Evolutionary conservation across 768 basidiomycete species (phyloP), one percentile per base, ranked within the genome.

Genomic region (Phanerodontia chrysosporium): DNA sequence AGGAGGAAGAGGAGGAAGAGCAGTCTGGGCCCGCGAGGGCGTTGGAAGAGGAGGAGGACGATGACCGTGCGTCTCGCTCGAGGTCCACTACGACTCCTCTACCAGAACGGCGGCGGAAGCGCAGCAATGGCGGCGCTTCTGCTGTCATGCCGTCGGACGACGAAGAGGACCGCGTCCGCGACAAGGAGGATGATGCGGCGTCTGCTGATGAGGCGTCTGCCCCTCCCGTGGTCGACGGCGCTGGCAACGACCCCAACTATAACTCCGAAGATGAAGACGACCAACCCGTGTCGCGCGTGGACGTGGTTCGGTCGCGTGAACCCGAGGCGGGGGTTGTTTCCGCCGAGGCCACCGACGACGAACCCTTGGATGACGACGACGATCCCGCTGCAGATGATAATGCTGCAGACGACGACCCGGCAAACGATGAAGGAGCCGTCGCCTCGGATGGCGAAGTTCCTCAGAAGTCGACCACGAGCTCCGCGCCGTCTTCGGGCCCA

Each of bases 1-100:
- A 74, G 54, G 80, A 81, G 58, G 79, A 81, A 58, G 82, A 79
- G 51, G 81, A 82, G 53, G 77, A 79, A 61, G 73, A 73, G 51
- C 71, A 74, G 57, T 69, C 76, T 2, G 74, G 76, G 16, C 78
- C 79, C 9, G 81, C 82, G 2, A 71, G 75, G 55, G 78, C 80
- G 32, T 82, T 83, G 80, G 83, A 87, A 60, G 85, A 87, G 64
- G 86, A 88, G 55, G 84, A 85, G 53, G 78, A 74, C 27, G 77
- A 78, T 49, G 76, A 76, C 49, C 79, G 76, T n/a, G 74, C 72
- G 39, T 75, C 75, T 44, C 67, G 65, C 18, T 64, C 52, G 16
- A 32, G 49, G 48, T 36, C 61, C 21, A 61, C 64, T 30, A 42
- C 51, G 2, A 57, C 55, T 9, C 30, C 55, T 7, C 21, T 57